Evolutionary conservation across 106 monocot species (phyloP), one percentile per base, ranked within the genome.

Genomic region (Allium cepa): DNA sequence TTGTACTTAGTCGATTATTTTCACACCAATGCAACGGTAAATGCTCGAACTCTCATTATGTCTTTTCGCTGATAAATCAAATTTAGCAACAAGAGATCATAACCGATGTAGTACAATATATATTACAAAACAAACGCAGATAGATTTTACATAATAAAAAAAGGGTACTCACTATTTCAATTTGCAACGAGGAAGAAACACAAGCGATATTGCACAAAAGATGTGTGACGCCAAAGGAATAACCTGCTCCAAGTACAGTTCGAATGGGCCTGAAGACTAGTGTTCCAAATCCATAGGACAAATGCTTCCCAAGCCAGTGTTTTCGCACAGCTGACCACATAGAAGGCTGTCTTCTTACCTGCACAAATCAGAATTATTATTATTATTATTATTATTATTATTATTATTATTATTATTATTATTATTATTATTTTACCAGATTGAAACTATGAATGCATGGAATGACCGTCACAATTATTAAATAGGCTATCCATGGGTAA

Each of bases 131-230:
- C 36, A 36, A 36, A 36, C 36, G 3, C 36, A 36, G 3, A 36
- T 36, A 36, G 22, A 22, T 22, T 36, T 36, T 5, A 36, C 36
- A 36, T 6, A 55, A 55, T 12, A 55, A 55, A 12, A 55, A 55
- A 73, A 73, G 51, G 74, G 53, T 46, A 60, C 73, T 90, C 17
- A 90, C 94, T 76, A 90, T 67, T 72, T 90, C 90, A 68, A 94
- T 90, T 70, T 92, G 86, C 66, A 96, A 71, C 14, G 84, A 78
- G 17, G 94, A 83, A 26, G 87, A 68, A 59, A 75, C 57, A 65
- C 59, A 77, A 53, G 94, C 62, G 58, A 81, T 77, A 53, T 73
- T 90, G 56, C 94, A 90, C 56, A 87, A 72, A 66, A 81, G 78
- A 15, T 72, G 80, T 53, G 77, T 74, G 18, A 79, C 69, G 45